Evolutionary conservation across 1,284 basidiomycete species (phyloP).

Genomic region (Golubevia pallescens): DNA sequence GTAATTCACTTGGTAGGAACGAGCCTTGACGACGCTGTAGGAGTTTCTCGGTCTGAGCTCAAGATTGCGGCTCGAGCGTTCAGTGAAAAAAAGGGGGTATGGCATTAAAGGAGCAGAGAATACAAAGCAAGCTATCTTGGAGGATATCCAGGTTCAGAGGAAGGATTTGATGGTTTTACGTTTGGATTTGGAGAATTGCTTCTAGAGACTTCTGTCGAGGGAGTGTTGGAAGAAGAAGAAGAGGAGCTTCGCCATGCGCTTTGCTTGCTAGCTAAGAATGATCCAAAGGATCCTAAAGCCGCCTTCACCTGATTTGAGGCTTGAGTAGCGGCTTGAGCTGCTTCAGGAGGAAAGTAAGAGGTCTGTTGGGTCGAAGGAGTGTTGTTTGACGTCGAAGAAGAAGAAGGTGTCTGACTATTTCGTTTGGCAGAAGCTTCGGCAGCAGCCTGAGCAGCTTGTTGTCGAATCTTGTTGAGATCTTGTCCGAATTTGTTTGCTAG

Average conservation of each 20-base stretch:
- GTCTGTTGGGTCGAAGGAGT: not conserved
- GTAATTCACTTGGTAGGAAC: too few relatives aligned
- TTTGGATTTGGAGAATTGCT: not conserved
- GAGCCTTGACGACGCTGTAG: too few relatives aligned
- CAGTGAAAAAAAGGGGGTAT: too few relatives aligned
- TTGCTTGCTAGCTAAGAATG: constrained; percentile 32
- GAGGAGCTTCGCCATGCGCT: constrained; percentile 4
- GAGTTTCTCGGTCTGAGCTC: too few relatives aligned
- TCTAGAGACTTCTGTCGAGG: not conserved
- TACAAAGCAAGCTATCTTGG: too few relatives aligned
- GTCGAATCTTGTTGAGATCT: constrained; percentile 39
- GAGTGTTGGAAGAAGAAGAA: not conserved
- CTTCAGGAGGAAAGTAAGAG: constrained; percentile 22
- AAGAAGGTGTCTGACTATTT: not conserved
- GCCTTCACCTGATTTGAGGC: constrained; percentile 49
- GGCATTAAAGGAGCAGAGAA: too few relatives aligned
- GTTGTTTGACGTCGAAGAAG: not conserved
- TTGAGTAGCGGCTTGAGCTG: constrained; percentile 35
- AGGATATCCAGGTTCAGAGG: too few relatives aligned
- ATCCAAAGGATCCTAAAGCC: constrained; percentile 51
- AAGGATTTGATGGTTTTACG: too few relatives aligned
- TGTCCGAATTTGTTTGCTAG: constrained; percentile 44
- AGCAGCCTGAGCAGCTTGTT: not conserved
- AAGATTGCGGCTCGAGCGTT: too few relatives aligned
- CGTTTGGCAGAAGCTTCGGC: constrained; percentile 1